Base-by-base conservation (phyloP, 352 stramenopile species). In the Thalassiosira sp. region DNA sequence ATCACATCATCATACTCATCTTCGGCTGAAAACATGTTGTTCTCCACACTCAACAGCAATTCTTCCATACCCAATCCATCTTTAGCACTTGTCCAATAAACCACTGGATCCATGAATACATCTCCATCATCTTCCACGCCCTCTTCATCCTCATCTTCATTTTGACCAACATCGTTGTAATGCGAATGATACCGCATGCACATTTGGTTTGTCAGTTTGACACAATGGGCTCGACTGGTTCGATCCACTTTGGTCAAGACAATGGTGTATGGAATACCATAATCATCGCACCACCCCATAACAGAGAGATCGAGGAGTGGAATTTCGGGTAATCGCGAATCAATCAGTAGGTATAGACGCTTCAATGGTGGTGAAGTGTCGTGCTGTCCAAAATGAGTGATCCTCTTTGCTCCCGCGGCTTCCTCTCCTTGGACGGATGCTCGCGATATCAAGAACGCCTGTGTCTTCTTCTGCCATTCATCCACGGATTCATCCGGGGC, bases 231-330 rank as follows among this genome's bases (percentile, higher is more conserved):
- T 10, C 72, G 53, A 28, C 49, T 72, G 2, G 79, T 63, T 8
- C 72, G 53, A 71, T 93, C 87, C 7, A 86, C 76, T 65, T 93
- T 93, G 24, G 87, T 93, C 10, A 93, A 67, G 0, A 93, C 82
- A 22, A 89, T 22, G 11, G 82, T 79, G 62, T 89, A 92, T 0
- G 82, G 80, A 24, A 91, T 87, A 0, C 42, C 54, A 56, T 81
- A 81, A 40, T 81, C 72, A 54, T 92, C 87, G 31, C 88, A 82
- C 87, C 87, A 92, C 64, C 77, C 49, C 75, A 91, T 84, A 10
- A 92, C 74, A n/a, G 78, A 58, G 11, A 76, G 54, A 79, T 92
- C 87, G 15, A 90, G 43, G 10, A 77, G 33, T 15, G 56, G 66
- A 7, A 71, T 54, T 16, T 76, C 33, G 2, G 75, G 27, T 18